Evolutionary conservation across 768 basidiomycete species (phyloP), one percentile per base, ranked within the genome.

Genomic region (Clitopilus passeckerianus): DNA sequence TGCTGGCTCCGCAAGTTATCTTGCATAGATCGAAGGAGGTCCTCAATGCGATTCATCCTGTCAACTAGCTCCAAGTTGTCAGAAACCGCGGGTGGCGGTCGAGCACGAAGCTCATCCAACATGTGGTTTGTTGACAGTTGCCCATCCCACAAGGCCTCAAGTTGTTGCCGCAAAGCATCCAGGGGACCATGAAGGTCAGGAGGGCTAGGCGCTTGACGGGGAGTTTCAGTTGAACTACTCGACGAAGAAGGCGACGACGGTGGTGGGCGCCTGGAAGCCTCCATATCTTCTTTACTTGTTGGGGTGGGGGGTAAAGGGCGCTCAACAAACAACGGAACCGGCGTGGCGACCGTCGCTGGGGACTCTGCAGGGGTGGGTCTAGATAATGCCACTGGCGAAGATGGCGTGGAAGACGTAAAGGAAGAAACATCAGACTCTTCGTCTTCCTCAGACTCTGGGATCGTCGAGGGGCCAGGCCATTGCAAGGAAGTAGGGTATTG

Each of bases 41-140:
- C 74, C 57, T 84, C 83, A 35, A 85, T 80, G 6, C 79, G 72
- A 24, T 63, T 60, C 46, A 84, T 63, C 16, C 80, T 77, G 53
- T 77, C 73, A 18, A 71, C 61, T 50, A 82, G 62, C 57, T 67
- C 81, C 56, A 66, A 76, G 72, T 66, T 81, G 27, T 79, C 75
- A 24, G 69, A 71, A 6, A 72, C 68, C 22, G 64, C 69, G 6
- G 74, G 72, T n/a, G 68, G 62, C 50, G 77, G 71, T 18, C 80
- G 78, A 30, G 79, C 76, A 18, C 82, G 80, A 57, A 94, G 73
- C 23, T 86, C 82, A 58, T 89, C 83, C 34, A 95, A 70, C 60
- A 85, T 73, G 30, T 81, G 77, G 56, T 86, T 85, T 6, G 87
- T 81, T 0, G 80, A 74, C 0, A 70, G 65, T 70, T 95, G 91